A percentile compares a stretch with the other conserved stretches of the same genome.
Conservation (phyloP, 768 basidiomycete species). For the Neoboletus brunneissimus region DNA sequence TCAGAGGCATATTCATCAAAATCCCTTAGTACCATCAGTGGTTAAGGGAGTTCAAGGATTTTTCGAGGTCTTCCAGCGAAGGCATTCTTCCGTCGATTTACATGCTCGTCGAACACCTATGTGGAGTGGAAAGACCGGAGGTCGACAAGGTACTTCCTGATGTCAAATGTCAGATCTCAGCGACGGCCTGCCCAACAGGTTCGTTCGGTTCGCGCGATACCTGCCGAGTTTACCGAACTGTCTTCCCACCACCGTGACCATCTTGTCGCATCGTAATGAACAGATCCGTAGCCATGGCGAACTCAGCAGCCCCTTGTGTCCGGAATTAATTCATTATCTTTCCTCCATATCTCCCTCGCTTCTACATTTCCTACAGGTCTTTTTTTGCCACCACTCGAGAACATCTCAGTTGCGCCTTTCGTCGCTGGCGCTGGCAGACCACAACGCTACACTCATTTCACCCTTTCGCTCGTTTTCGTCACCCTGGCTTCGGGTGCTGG, state of each 20-base stretch:
- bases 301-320: conserved; percentile 8
- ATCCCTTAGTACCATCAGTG: not conserved
- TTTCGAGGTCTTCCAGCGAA: not conserved
- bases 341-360: conserved; percentile 9
- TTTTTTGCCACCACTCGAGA: not conserved
- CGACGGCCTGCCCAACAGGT: not conserved
- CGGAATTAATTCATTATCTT: conserved; percentile 3
- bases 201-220: conserved; percentile 1
- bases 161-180: conserved; percentile 1
- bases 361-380: not conserved
- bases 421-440: conserved; percentile 12
- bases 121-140: not conserved
- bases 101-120: not conserved
- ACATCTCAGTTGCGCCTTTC: not conserved
- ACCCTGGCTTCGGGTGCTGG: not conserved
- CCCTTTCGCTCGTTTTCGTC: conserved; percentile 16
- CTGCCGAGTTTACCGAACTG: conserved; percentile 2
- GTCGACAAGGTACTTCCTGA: not conserved
- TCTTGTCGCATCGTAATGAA: not conserved
- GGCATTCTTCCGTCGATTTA: not conserved
- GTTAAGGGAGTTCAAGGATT: not conserved
- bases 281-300: conserved; percentile 24
- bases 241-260: not conserved
- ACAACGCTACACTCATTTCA: conserved; percentile 25
- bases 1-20: not conserved